Base-by-base conservation (phyloP, 2,329 filamentous ascomycete genomes). In the Verticillium zaregamsianum region DNA sequence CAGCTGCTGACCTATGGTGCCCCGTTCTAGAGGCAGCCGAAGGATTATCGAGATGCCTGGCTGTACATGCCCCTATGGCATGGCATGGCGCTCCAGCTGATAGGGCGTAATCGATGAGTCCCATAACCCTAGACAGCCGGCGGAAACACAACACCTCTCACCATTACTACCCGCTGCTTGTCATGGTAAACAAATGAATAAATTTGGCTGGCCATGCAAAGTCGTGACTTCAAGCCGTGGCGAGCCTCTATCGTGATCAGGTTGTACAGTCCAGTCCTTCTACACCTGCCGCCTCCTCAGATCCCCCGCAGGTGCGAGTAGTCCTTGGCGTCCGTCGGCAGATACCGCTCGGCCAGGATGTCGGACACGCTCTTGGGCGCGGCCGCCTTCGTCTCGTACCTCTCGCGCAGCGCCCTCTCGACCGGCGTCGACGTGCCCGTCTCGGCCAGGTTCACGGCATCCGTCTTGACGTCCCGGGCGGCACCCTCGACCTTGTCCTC, bases 341-440 rank as follows among this genome's bases (percentile, higher is more conserved):
- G 78, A 68, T 88, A 88, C 67, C 85, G 76, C 70, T 86, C 82
- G 57, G 75, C 78, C 59, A 88, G 72, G 52, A 79, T 76, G 69
- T 86, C 80, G 64, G 83, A 78, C 23, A 83, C 80, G 55, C 77
- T 82, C 74, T 81, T 81, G 63, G 78, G 75, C 65, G 79, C 69
- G 60, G 70, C 70, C 15, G 71, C 69, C 52, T 74, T 68, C 66
- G 76, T 78, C 70, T 81, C 75, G 66, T 80, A 87, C 58, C 85
- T 76, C 73, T 86, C 76, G 61, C 78, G 74, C 63, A 83, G 73
- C 11, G 83, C 83, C 71, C 73, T 78, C 68, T 86, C 77, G 17
- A 82, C 76, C 2, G 79, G 72, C 5, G 77, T 67, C 58, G 75
- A 62, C 61, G 63, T 58, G 63, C 68, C 49, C 55, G 69, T 61